phyloP scores from a whole-genome alignment of 345 rosid species.

The Pistacia integerrima region DNA sequence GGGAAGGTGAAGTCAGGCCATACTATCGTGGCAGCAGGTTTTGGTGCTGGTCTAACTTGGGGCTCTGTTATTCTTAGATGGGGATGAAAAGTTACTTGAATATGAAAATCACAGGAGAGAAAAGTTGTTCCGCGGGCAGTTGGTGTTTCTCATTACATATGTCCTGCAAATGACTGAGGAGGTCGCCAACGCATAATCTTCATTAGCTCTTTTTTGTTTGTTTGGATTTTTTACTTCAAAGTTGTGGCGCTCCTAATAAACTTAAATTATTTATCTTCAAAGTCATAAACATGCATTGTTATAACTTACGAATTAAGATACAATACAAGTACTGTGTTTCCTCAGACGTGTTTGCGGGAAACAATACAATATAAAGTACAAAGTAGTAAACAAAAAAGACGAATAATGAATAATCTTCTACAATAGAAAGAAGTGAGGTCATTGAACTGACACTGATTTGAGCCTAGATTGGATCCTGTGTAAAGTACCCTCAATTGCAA shows the following conservation, averaged over 20 bases:
- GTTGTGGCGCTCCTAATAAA: slow-evolving; percentile 25
- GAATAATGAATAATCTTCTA: slow-evolving; percentile 10
- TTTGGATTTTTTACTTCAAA: slow-evolving; percentile 12
- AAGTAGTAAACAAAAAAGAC: background rate
- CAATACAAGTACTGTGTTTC: background rate
- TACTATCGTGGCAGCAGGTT: slow-evolving; percentile 77
- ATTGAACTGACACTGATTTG: slow-evolving; percentile 15
- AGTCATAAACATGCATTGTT: background rate
- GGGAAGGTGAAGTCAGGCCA: slow-evolving; percentile 87
- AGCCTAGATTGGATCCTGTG: slow-evolving; percentile 56
- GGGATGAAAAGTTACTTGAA: slow-evolving; percentile 46
- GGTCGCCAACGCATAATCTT: slow-evolving; percentile 19
- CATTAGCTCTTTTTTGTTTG: slow-evolving; percentile 10
- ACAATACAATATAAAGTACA: background rate
- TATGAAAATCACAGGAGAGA: slow-evolving; percentile 1
- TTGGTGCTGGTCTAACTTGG: slow-evolving; percentile 97
- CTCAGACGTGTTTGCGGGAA: background rate
- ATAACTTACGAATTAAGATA: too few relatives aligned
- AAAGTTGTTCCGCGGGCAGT: slow-evolving; percentile 18
- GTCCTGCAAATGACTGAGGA: slow-evolving; percentile 16
- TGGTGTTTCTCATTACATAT: slow-evolving; percentile 10
- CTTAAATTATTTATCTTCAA: slow-evolving; percentile 14
- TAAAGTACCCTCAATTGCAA: slow-evolving; percentile 71
- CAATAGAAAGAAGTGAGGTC: background rate
- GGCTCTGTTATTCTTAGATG: slow-evolving; percentile 88